Percentiles rank a stretch among this genome's conserved stretches.
phyloP scores from a whole-genome alignment of 2,329 filamentous ascomycete species.

The Dryadomyces quercivorus region DNA sequence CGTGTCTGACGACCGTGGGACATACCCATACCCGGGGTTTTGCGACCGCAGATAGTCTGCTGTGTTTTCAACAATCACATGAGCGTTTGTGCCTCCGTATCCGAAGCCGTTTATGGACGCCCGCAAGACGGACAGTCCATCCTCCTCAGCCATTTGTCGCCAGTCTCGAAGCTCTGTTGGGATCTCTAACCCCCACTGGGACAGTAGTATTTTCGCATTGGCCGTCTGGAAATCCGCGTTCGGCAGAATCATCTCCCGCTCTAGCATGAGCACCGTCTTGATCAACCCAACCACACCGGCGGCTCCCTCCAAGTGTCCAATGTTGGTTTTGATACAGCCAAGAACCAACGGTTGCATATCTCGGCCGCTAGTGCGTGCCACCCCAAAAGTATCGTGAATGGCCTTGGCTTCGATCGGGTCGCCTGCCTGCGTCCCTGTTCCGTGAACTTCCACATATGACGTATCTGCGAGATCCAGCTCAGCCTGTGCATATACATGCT shows the following conservation, averaged over 20 bases:
- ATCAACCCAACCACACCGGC: slow-evolving; percentile 32
- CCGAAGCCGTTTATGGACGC: slow-evolving; percentile 34
- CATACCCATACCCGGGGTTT: neutral
- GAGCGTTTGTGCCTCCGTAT: slow-evolving; percentile 22
- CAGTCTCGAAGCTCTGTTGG: slow-evolving; percentile 24
- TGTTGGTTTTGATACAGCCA: slow-evolving; percentile 26
- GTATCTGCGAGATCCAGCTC: slow-evolving; percentile 9
- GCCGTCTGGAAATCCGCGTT: slow-evolving; percentile 31
- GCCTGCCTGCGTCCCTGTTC: slow-evolving; percentile 20
- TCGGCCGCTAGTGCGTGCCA: neutral
- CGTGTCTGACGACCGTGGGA: neutral
- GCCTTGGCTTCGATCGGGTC: slow-evolving; percentile 23
- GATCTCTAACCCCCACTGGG: slow-evolving; percentile 23
- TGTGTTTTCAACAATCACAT: slow-evolving; percentile 22
- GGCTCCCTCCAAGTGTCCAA: slow-evolving; percentile 34
- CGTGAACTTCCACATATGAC: slow-evolving; percentile 28
- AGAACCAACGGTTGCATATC: slow-evolving; percentile 11
- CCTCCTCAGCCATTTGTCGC: slow-evolving; percentile 8
- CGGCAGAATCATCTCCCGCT: slow-evolving; percentile 21
- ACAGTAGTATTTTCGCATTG: slow-evolving; percentile 31
- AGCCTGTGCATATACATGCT: slow-evolving; percentile 9
- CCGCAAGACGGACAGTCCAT: slow-evolving; percentile 7
- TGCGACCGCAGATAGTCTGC: slow-evolving; percentile 7
- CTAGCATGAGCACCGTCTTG: slow-evolving; percentile 25
- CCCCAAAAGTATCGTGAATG: slow-evolving; percentile 21